These are phyloP conservation scores for Podaxis sp. DNA, from an alignment of 768 basidiomycete species.

Conservation along the genomic window DNA sequence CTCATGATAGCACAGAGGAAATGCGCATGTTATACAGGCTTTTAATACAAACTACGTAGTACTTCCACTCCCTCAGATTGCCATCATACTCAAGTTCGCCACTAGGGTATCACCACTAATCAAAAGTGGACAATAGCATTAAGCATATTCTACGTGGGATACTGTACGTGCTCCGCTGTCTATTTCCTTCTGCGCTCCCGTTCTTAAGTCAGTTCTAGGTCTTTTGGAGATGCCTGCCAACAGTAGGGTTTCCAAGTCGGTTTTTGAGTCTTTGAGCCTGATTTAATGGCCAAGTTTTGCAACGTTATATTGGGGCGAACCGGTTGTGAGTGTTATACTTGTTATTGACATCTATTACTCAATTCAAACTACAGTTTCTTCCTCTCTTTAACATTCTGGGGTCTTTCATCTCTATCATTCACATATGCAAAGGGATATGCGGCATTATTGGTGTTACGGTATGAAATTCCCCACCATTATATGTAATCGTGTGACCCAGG, in stretches of 20 bases:
- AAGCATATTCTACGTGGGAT: conserved; percentile 58
- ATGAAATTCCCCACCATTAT: not conserved
- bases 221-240: conserved; percentile 57
- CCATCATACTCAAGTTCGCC: not conserved
- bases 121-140: conserved; percentile 53
- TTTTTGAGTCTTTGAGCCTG: not conserved
- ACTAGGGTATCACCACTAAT: conserved; percentile 46
- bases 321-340: conserved; percentile 35
- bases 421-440: conserved; percentile 53
- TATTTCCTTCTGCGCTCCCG: not conserved
- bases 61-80: not conserved
- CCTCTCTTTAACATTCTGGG: conserved; percentile 49
- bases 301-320: conserved; percentile 54
- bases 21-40: conserved; percentile 46
- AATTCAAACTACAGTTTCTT: conserved; percentile 39
- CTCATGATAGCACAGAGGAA: conserved; percentile 32
- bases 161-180: conserved; percentile 33
- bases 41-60: conserved; percentile 53
- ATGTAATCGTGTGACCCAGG: not conserved
- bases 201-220: conserved; percentile 22
- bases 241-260: conserved; percentile 20
- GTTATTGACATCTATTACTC: not conserved
- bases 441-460: conserved; percentile 45
- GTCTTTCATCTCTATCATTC: conserved; percentile 46
- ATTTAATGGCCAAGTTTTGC: conserved; percentile 35